A percentile compares a stretch with the other conserved stretches of the same genome.
Conservation (phyloP, 176 grass and related monocot genomes). For the Ensete glaucum region DNA sequence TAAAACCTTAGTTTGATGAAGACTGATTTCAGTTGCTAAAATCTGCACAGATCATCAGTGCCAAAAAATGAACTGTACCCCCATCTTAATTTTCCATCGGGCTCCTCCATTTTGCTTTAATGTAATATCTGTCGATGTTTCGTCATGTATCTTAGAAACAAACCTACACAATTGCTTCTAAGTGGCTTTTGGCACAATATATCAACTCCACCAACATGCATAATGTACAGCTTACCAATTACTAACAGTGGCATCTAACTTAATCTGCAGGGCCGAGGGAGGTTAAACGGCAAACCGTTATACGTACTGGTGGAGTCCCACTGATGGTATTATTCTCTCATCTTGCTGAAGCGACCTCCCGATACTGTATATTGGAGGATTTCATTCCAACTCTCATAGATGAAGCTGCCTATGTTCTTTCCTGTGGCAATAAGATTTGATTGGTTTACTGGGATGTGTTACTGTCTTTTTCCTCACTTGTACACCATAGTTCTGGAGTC, state of each 20-base stretch:
- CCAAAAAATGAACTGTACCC: too few relatives aligned
- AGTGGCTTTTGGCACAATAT: too few relatives aligned
- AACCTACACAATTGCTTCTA: too few relatives aligned
- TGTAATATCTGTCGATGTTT: too few relatives aligned
- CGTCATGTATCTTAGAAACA: neutral
- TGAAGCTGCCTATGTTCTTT: neutral
- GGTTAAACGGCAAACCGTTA: constrained; percentile 48
- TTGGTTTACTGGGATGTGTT: neutral
- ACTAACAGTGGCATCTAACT: neutral
- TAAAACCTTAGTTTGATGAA: too few relatives aligned
- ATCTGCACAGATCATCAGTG: too few relatives aligned
- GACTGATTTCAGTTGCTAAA: too few relatives aligned
- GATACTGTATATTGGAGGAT: constrained; percentile 3
- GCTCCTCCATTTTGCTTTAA: too few relatives aligned
- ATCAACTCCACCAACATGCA: too few relatives aligned
- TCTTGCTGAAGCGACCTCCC: neutral
- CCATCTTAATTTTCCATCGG: too few relatives aligned
- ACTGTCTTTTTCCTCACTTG: neutral
- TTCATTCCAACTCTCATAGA: neutral
- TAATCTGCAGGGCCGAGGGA: constrained; percentile 44
- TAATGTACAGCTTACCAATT: too few relatives aligned
- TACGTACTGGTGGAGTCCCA: constrained; percentile 44
- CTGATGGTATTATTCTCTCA: constrained; percentile 4
- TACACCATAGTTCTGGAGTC: neutral
- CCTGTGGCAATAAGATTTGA: neutral